Evolutionary conservation across 139 green algal genomes (phyloP).

Genomic region (Chlorella sp.): DNA sequence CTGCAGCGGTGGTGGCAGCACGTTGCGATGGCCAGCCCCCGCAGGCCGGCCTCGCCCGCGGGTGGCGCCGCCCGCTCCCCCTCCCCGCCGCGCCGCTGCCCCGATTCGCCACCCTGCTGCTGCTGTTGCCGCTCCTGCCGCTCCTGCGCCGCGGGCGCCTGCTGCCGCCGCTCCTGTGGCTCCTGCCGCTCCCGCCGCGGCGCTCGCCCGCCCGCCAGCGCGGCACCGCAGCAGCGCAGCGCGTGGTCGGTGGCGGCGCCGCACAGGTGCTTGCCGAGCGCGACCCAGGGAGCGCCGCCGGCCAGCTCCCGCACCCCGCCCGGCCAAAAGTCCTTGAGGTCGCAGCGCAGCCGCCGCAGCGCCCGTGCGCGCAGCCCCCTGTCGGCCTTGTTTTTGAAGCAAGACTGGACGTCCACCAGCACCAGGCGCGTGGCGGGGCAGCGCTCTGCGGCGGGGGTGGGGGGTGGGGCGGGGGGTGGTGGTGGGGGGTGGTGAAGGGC

Average conservation of each 20-base stretch:
- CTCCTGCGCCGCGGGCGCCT: background rate
- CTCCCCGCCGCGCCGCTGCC: background rate
- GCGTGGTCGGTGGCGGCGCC: constrained; percentile 79
- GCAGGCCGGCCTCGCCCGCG: constrained; percentile 8
- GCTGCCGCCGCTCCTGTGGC: background rate
- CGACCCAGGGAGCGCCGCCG: constrained; percentile 47
- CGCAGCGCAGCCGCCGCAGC: constrained; percentile 52
- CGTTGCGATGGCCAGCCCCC: constrained; percentile 66
- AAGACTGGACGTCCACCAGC: constrained; percentile 43
- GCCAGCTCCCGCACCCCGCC: constrained; percentile 7
- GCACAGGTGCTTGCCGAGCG: constrained; percentile 81
- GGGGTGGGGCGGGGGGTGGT: constrained; percentile 1
- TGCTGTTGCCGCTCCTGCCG: background rate
- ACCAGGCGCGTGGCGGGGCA: constrained; percentile 13
- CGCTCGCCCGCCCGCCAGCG: background rate
- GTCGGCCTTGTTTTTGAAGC: constrained; percentile 51
- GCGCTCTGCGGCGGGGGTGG: no score
- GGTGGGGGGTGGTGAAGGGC: constrained; percentile 1
- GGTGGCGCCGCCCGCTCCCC: background rate
- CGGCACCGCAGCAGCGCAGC: constrained; percentile 46
- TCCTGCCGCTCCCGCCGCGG: constrained; percentile 3
- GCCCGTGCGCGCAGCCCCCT: constrained; percentile 35
- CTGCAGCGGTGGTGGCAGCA: constrained; percentile 88
- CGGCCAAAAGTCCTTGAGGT: constrained; percentile 68
- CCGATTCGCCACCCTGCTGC: background rate